Evolutionary conservation across 2,329 filamentous ascomycete genomes (phyloP), one percentile per base, ranked within the genome.

Genomic region (Lecanosticta acicola): DNA sequence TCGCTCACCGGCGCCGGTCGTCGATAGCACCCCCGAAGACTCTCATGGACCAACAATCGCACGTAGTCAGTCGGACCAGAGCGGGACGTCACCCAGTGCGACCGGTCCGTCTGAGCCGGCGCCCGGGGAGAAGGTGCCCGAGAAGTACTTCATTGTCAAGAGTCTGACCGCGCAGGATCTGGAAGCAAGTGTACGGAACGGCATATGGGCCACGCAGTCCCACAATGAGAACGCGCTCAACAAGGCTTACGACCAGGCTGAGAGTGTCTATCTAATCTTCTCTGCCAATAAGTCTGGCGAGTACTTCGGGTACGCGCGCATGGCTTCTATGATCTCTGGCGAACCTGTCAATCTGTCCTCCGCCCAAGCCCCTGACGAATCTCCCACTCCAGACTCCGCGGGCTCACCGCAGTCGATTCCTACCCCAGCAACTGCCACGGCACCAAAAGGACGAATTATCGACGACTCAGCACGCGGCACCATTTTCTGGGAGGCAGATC

Each of bases 281-380:
- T 97, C 91, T 1, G 91, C 91, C 10, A 97, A 97, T 67, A 96
- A 96, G 62, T 96, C 91, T 0, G 91, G 91, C 10, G 91, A 96
- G 66, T 97, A 96, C 63, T 96, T 93, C 68, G 91, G 91, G 16
- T 96, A 94, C 61, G 91, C 90, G 16, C 81, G 85, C 32, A 97
- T 97, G 91, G 72, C 76, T 8, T 95, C 91, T 17, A 73, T 81
- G 3, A 94, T 96, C 59, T 83, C 85, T 56, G 79, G 90, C 44
- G 85, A 94, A 55, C 57, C 57, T 1, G 54, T 60, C 29, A 56
- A 55, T 34, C 50, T 60, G 4, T 41, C 50, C 4, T 32, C 35
- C 13, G 36, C 45, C 13, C 38, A 50, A 1, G 19, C 49, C 3
- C 24, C 48, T 8, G 48, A 51, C 32, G 48, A 58, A 32, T 29